Conservation (phyloP, 257 asterid genomes). For the Nyctanthes arbortristis region DNA sequence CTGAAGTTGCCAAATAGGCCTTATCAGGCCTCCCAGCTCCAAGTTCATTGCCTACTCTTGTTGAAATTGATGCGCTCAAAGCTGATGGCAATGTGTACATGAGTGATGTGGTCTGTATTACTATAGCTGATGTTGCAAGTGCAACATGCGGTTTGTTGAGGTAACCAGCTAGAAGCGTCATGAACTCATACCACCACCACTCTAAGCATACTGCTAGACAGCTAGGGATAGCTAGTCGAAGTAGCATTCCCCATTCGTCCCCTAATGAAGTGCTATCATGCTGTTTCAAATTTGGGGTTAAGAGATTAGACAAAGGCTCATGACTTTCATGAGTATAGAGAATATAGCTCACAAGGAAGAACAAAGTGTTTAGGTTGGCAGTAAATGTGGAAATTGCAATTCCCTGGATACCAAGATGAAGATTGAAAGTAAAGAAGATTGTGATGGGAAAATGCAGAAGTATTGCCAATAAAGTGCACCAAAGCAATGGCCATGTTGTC, state of each 20-base stretch:
- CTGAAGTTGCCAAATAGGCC: conserved; percentile 74
- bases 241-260: conserved; percentile 71
- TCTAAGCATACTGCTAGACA: conserved; percentile 86
- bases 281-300: conserved; percentile 30
- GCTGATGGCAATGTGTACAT: conserved; percentile 97
- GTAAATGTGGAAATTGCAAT: conserved; percentile 66
- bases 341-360: conserved; percentile 57
- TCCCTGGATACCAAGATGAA: conserved; percentile 67
- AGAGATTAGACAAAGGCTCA: conserved; percentile 36
- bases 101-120: conserved; percentile 92
- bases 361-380: conserved; percentile 57
- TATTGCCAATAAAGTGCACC: conserved; percentile 68
- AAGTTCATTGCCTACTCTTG: conserved; percentile 86
- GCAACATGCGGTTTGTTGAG: conserved; percentile 75
- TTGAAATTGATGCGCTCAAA: conserved; percentile 76
- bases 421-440: conserved; percentile 68
- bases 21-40: conserved; percentile 82
- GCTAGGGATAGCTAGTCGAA: conserved; percentile 69
- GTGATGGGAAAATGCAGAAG: conserved; percentile 77
- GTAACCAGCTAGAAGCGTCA: conserved; percentile 88
- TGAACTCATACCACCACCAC: conserved; percentile 99
- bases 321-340: conserved; percentile 31
- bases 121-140: conserved; percentile 86
- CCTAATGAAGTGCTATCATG: conserved; percentile 40
- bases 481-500: conserved; percentile 82